A percentile compares a stretch with the other conserved stretches of the same genome.
phyloP scores from a whole-genome alignment of 495 filamentous ascomycete genomes.

The Aspergillus sclerotiicarbonarius region DNA sequence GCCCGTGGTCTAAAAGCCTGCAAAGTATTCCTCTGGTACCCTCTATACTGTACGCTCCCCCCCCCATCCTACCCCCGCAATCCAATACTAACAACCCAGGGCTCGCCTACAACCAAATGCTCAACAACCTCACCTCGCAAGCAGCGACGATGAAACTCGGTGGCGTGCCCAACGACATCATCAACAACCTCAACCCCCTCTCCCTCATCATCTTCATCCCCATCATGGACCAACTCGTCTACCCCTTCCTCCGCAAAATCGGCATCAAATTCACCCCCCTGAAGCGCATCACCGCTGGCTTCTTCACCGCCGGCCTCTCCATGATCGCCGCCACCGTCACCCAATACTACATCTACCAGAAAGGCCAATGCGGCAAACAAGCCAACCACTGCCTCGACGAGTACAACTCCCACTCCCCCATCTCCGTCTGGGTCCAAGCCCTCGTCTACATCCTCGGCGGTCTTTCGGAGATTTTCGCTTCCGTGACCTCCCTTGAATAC shows the following conservation, averaged over 20 bases:
- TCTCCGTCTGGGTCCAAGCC: conserved; percentile 64
- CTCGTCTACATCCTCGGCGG: conserved; percentile 64
- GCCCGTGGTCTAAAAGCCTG: conserved; percentile 67
- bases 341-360: conserved; percentile 69
- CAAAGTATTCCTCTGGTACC: conserved; percentile 66
- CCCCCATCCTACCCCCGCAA: neutral
- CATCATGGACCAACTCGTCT: conserved; percentile 65
- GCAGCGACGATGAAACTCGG: conserved; percentile 68
- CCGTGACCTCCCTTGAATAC: conserved; percentile 65
- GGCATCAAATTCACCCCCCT: conserved; percentile 69
- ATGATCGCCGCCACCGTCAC: conserved; percentile 67
- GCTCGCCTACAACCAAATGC: conserved; percentile 58
- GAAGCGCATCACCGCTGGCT: conserved; percentile 70
- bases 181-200: conserved; percentile 76
- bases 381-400: conserved; percentile 46
- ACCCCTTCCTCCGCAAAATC: conserved; percentile 61
- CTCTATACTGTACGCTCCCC: conserved; percentile 55
- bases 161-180: conserved; percentile 74
- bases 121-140: conserved; percentile 73
- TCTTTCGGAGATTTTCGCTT: conserved; percentile 72
- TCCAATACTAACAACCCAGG: conserved; percentile 21
- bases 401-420: conserved; percentile 34
- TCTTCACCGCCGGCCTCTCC: conserved; percentile 54
- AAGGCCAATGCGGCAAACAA: conserved; percentile 54
- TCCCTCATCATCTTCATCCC: conserved; percentile 78